A percentile compares a stretch with the other conserved stretches of the same genome.
Evolutionary conservation across 805 yeast genomes (phyloP).

Genomic region (Candida silvicultrix): DNA sequence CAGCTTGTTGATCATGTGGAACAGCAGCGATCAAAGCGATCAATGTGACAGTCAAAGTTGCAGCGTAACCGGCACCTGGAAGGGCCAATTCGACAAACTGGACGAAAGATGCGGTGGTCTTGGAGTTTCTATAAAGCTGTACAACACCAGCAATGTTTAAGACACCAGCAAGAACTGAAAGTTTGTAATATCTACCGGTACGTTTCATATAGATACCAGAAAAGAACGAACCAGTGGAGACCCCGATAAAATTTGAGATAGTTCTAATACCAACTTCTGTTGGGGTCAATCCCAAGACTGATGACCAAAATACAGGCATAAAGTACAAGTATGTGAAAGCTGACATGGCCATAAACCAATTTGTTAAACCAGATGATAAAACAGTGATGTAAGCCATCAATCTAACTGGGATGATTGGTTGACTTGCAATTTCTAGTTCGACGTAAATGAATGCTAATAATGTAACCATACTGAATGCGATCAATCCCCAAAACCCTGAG

Average conservation of each 20-base stretch:
- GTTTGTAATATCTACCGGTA: slow-evolving; percentile 57
- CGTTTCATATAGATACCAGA: slow-evolving; percentile 62
- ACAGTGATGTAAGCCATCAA: slow-evolving; percentile 52
- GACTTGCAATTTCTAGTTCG: slow-evolving; percentile 36
- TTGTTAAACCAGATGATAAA: slow-evolving; percentile 55
- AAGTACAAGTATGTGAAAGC: slow-evolving; percentile 59
- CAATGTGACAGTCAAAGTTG: slow-evolving; percentile 63
- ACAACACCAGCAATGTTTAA: slow-evolving; percentile 41
- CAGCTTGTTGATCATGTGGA: slow-evolving; percentile 63
- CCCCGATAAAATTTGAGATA: slow-evolving; percentile 58
- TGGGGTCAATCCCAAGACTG: slow-evolving; percentile 47
- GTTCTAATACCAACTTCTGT: slow-evolving; percentile 51
- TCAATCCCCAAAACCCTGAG: slow-evolving; percentile 29
- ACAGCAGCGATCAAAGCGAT: slow-evolving; percentile 75
- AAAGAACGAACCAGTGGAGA: slow-evolving; percentile 58
- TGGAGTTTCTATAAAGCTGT: slow-evolving; percentile 23
- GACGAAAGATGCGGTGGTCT: slow-evolving; percentile 22
- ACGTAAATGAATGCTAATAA: slow-evolving; percentile 34
- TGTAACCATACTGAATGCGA: slow-evolving; percentile 27
- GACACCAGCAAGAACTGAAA: slow-evolving; percentile 36
- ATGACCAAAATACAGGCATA: slow-evolving; percentile 59
- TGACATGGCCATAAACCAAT: slow-evolving; percentile 66
- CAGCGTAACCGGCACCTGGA: slow-evolving; percentile 62
- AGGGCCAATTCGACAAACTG: slow-evolving; percentile 42
- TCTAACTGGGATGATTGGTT: slow-evolving; percentile 59